These are phyloP conservation scores for Fusarium protoensiforme DNA, from an alignment of 2,329 filamentous ascomycete genomes.

Conservation along the genomic window DNA sequence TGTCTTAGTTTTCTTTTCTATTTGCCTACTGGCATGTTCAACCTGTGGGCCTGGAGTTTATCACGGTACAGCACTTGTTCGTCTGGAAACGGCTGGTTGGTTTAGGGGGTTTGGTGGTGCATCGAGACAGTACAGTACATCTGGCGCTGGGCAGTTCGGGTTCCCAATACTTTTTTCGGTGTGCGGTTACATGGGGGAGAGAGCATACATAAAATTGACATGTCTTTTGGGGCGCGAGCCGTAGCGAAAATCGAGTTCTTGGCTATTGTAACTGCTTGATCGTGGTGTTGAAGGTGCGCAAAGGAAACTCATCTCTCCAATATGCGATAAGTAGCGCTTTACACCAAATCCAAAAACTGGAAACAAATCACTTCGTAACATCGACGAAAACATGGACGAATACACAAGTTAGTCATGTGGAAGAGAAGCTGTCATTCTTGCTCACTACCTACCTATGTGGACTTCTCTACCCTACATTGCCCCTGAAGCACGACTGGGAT, in stretches of 20 bases:
- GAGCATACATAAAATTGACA: conserved; percentile 17
- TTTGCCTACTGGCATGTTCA: not conserved
- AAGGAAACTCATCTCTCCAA: not conserved
- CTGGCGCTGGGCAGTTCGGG: conserved; percentile 5
- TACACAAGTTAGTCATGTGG: too few relatives aligned
- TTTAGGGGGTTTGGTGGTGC: not conserved
- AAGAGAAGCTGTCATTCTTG: not conserved
- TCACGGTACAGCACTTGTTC: not conserved
- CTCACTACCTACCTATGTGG: not conserved
- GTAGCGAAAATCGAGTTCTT: not conserved
- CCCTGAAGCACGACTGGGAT: not conserved
- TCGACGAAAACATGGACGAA: too few relatives aligned
- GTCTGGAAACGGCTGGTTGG: not conserved
- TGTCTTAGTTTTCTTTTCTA: conserved; percentile 4
- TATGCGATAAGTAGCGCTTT: not conserved
- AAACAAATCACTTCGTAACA: too few relatives aligned
- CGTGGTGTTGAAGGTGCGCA: not conserved
- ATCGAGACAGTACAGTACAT: conserved; percentile 15
- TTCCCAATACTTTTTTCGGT: not conserved
- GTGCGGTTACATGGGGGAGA: not conserved
- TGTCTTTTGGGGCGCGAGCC: not conserved
- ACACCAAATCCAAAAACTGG: not conserved
- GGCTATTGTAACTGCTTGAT: not conserved
- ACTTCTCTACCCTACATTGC: not conserved
- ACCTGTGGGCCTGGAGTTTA: not conserved